Evolutionary conservation across 805 yeast genomes (phyloP), one percentile per base, ranked within the genome.

Genomic region (Pichia nakasei): DNA sequence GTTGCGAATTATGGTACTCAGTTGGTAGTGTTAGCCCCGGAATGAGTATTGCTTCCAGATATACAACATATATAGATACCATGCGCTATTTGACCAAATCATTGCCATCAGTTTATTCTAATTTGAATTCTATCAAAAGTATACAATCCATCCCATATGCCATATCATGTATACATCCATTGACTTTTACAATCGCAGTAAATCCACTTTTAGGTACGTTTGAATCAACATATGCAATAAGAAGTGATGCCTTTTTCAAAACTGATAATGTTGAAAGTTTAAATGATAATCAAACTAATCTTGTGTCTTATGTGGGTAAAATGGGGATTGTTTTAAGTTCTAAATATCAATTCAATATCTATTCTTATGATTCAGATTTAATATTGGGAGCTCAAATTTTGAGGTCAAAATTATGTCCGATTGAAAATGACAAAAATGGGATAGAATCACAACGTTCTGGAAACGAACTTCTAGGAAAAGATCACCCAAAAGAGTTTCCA

Each of bases 161-260:
- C 5, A 38, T 45, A 7, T 40, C 47, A 3, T 24, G 33, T 4
- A 37, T 45, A 8, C 49, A 86, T 49, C 98, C 98, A 0, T 64
- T 89, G 49, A 85, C 96, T 0, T 75, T 93, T 72, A 84, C 97
- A 0, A 56, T 91, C 34, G 81, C 95, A 0, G 72, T 82, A 46
- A 93, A 93, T 59, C 98, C 98, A 1, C 67, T 93, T 15, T 68
- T 91, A 58, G 98, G 98, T 2, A 89, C 88, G 51, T 64, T 93
- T 2, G 81, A 95, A 3, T 81, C 95, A 2, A 82, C 95, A 0
- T 93, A 89, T 58, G 78, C 96, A 1, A 86, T 88, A 29, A 80
- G 82, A 55, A 85, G 96, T 0, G 77, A 85, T 5, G 71, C 78
- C 3, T 73, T 76, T 26, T 77, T 91, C 1, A 40, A 40, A 24